Base-by-base conservation (phyloP, 129 eudicot species). In the Erigeron canadensis region DNA sequence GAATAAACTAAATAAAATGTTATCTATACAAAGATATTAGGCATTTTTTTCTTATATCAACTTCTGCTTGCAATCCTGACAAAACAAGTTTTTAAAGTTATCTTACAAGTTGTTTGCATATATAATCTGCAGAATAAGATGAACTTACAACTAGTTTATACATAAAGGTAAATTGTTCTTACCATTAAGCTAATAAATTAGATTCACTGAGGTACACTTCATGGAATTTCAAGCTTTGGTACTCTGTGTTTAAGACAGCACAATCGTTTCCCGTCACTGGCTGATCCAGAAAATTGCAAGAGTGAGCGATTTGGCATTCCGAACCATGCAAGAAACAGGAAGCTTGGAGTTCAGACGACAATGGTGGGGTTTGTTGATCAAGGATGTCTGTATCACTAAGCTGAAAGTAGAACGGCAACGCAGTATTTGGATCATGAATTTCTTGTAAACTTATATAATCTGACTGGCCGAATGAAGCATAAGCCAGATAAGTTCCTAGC, bases 401-500 rank as follows among this genome's bases (percentile, higher is more conserved):
- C 38, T 70, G 72, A n/a, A 57, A 74, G 44, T 48, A 19, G 13
- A 71, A 54, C 9, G 77, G 88, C 13, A 66, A 61, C 17, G 50
- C 82, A 59, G 21, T 21, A 63, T 57, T 67, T 11, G 76, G 44
- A 66, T 48, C 54, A 47, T 70, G 51, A 51, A 39, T 42, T 59
- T 71, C 84, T 66, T 69, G 76, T 40, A 70, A 73, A 67, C 61
- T 54, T 56, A n/a, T 66, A 19, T 21, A 70, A 38, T 50, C 72
- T 18, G 75, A 78, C 65, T 44, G 66, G 55, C 69, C 77, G 53
- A 63, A 73, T 56, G 79, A 70, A 18, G 37, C 69, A 60, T 55
- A 83, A 46, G 81, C 83, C 81, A 91, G 72, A 64, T 82, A 85
- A 46, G 44, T 88, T 56, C 12, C 84, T 0, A 88, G 76, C 43